These are phyloP conservation scores for Pelargonium cotyledonis DNA, from an alignment of 441 rosid genomes.

Conservation along the genomic window DNA sequence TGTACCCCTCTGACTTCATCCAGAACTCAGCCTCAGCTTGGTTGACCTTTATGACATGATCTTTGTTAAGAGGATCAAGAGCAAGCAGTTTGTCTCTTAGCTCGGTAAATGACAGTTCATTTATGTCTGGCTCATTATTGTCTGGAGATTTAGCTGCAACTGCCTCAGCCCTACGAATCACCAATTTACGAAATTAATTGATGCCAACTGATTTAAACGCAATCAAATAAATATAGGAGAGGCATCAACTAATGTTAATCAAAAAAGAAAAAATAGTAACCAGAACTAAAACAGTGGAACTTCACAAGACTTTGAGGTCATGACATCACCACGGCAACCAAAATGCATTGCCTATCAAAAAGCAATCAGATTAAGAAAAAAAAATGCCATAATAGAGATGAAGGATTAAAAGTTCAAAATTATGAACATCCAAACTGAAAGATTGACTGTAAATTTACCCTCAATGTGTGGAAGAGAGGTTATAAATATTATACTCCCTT, in stretches of 20 bases:
- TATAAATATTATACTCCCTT: not conserved
- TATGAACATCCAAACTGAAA: not conserved
- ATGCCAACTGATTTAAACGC: conserved; percentile 12
- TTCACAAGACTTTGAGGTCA: not conserved
- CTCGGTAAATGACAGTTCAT: conserved; percentile 75
- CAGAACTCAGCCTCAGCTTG: conserved; percentile 92
- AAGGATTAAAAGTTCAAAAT: not conserved
- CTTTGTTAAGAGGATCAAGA: conserved; percentile 83
- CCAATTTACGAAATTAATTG: conserved; percentile 24
- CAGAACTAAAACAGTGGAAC: not conserved
- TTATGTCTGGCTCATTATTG: conserved; percentile 42
- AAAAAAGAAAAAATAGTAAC: not conserved
- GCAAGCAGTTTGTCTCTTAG: conserved; percentile 84
- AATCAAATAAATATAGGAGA: not conserved
- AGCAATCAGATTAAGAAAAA: not conserved
- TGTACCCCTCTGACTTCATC: conserved; percentile 91
- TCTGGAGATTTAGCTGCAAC: conserved; percentile 38
- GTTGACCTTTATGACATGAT: conserved; percentile 67
- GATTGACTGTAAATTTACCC: not conserved
- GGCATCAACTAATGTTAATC: not conserved
- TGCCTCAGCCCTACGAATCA: conserved; percentile 44
- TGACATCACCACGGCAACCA: not conserved
- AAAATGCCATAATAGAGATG: not conserved
- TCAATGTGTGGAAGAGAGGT: not conserved
- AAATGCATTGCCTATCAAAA: not conserved